These are phyloP conservation scores for Colletotrichum sp. DNA, from an alignment of 2,329 filamentous ascomycete genomes.

Conservation along the genomic window DNA sequence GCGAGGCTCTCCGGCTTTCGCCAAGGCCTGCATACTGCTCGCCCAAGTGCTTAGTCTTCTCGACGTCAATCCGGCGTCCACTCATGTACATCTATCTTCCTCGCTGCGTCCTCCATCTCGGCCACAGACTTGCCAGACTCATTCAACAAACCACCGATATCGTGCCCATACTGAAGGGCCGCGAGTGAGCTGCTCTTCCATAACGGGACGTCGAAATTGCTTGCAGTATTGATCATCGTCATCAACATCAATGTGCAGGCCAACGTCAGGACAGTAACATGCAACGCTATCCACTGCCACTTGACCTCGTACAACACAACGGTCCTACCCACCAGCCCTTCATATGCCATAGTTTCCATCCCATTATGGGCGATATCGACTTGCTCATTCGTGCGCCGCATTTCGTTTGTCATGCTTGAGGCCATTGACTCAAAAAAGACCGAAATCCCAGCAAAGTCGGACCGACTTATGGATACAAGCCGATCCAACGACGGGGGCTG, in stretches of 20 bases:
- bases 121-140: background rate
- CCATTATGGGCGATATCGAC: background rate
- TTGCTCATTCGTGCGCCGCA: background rate
- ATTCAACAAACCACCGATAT: background rate
- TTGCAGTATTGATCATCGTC: background rate
- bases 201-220: background rate
- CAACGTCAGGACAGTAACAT: background rate
- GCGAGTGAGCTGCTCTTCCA: slow-evolving; percentile 15
- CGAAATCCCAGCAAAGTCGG: background rate
- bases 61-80: background rate
- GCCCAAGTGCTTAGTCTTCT: background rate
- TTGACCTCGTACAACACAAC: background rate
- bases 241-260: background rate
- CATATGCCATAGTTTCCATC: background rate
- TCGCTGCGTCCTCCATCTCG: slow-evolving; percentile 15
- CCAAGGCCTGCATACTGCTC: fast-evolving
- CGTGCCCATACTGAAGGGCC: background rate
- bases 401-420: slow-evolving; percentile 1
- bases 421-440: background rate
- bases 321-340: background rate
- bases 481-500: background rate
- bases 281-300: slow-evolving; percentile 9
- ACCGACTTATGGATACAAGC: background rate
- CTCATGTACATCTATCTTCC: background rate
- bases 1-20: background rate